Conservation (phyloP, 176 grass and related monocot species). For the Stipa capillata region DNA sequence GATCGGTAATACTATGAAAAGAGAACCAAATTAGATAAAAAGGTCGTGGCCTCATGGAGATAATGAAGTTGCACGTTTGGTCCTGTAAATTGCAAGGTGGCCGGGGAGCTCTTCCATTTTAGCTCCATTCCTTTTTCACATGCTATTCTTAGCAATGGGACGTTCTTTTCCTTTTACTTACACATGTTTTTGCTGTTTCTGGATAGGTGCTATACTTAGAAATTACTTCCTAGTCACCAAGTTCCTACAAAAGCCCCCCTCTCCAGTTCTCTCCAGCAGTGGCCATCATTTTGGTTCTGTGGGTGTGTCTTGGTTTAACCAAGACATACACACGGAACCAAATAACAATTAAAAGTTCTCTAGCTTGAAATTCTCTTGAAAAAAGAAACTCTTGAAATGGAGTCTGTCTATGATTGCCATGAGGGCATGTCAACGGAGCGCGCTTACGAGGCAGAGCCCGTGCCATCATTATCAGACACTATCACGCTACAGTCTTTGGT, state of each 20-base stretch:
- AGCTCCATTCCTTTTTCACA: background rate
- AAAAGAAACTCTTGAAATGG: background rate
- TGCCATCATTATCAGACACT: background rate
- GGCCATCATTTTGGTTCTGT: conserved; percentile 1
- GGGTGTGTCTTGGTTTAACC: conserved; percentile 21
- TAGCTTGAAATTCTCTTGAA: background rate
- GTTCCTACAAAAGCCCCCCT: background rate
- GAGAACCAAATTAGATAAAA: too few relatives aligned
- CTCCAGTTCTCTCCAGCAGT: background rate
- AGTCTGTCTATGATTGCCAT: background rate
- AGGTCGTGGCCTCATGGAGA: too few relatives aligned
- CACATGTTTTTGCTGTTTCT: background rate
- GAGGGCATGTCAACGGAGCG: conserved; percentile 22
- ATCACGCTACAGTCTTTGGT: background rate
- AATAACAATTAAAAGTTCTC: background rate
- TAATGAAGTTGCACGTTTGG: too few relatives aligned
- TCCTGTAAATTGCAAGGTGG: too few relatives aligned
- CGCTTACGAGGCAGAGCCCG: conserved; percentile 24
- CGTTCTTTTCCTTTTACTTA: background rate
- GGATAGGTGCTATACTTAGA: background rate
- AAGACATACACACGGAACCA: conserved; percentile 8
- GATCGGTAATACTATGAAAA: too few relatives aligned
- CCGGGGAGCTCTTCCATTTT: background rate
- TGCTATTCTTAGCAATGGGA: background rate
- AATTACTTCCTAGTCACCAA: background rate